Evolutionary conservation across 176 grass and related monocot species (phyloP).

Genomic region (Aegilops umbellulata): DNA sequence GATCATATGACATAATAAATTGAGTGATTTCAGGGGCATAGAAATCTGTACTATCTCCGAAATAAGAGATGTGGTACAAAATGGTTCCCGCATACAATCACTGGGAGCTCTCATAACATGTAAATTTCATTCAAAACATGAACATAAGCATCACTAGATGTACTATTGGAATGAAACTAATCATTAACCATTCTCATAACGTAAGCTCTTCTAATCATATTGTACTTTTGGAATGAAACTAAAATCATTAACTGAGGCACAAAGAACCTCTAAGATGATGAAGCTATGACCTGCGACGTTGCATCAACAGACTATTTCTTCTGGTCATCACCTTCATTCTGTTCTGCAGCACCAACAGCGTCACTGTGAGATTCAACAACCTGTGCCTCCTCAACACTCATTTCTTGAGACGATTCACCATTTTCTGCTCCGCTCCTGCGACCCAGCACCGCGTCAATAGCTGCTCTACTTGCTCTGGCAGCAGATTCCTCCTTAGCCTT

Average conservation of each 20-base stretch:
- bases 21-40: background rate
- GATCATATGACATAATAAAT: background rate
- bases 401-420: slow-evolving; percentile 27
- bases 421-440: slow-evolving; percentile 53
- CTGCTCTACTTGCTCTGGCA: slow-evolving; percentile 63
- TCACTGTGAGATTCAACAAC: slow-evolving; percentile 31
- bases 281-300: slow-evolving; percentile 11
- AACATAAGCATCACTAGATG: background rate
- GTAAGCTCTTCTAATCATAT: slow-evolving; percentile 11
- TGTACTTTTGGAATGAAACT: slow-evolving; percentile 28
- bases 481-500: slow-evolving; percentile 72
- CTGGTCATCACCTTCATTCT: slow-evolving; percentile 2
- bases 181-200: too few species aligned
- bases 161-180: too few species aligned
- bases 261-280: slow-evolving; percentile 7
- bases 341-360: background rate
- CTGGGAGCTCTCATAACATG: background rate
- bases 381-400: slow-evolving; percentile 36
- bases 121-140: background rate
- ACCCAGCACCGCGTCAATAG: slow-evolving; percentile 68
- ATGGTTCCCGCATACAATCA: slow-evolving; percentile 30
- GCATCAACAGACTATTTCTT: slow-evolving; percentile 37
- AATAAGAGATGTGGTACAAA: background rate
- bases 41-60: background rate
- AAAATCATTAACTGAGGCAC: slow-evolving; percentile 25